A percentile compares a stretch with the other conserved stretches of the same genome.
These are phyloP conservation scores for Acanthamoeba quina DNA, from an alignment of 208 protist genomes.

Conservation along the genomic window DNA sequence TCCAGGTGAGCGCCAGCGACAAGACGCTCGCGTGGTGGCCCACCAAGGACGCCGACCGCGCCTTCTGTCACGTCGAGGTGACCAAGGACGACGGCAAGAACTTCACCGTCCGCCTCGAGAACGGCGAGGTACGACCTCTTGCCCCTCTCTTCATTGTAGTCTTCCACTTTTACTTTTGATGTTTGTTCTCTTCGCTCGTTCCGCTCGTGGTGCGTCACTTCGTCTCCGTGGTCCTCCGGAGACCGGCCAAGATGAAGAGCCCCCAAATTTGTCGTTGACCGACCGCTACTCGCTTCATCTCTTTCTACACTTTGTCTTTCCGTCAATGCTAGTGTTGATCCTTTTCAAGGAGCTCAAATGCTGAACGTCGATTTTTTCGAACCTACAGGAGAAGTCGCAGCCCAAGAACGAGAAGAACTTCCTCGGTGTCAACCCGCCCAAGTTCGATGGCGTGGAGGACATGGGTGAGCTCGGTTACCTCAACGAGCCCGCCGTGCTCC, in stretches of 20 bases:
- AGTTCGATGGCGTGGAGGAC: slow-evolving; percentile 82
- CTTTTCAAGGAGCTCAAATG: background rate
- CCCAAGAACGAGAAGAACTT: slow-evolving; percentile 74
- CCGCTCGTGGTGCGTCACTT: no score
- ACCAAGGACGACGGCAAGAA: slow-evolving; percentile 76
- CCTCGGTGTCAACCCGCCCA: slow-evolving; percentile 78
- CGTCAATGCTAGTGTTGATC: background rate
- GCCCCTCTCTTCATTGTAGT: background rate
- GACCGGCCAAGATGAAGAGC: no score
- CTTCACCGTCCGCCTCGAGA: slow-evolving; percentile 73
- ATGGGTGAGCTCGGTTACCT: slow-evolving; percentile 82
- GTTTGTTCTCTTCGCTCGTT: no score
- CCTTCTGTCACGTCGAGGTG: slow-evolving; percentile 80
- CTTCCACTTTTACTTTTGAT: no score
- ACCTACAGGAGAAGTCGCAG: slow-evolving; percentile 60
- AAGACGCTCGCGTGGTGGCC: slow-evolving; percentile 83
- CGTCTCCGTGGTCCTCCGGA: no score
- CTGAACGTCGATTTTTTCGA: background rate
- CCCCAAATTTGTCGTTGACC: no score
- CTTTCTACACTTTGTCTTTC: no score
- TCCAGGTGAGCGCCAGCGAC: slow-evolving; percentile 78
- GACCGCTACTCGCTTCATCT: no score
- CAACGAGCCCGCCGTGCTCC: slow-evolving; percentile 83
- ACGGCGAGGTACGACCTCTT: background rate
- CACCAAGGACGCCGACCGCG: slow-evolving; percentile 79